Base-by-base conservation (phyloP, 495 filamentous ascomycete genomes). In the Lentithecium fluviatile region DNA sequence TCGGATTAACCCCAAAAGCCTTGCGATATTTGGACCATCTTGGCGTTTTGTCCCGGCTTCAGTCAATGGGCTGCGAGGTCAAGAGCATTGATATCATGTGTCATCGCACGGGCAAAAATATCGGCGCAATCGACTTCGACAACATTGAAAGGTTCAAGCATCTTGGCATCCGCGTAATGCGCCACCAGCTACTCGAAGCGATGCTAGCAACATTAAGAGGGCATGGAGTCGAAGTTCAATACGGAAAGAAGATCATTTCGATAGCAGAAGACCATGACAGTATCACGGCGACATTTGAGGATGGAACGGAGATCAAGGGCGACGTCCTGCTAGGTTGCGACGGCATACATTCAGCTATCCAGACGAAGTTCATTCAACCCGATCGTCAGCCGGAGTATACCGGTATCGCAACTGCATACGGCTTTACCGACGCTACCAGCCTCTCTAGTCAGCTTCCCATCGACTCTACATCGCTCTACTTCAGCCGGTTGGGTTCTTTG, bases 281-380 rank as follows among this genome's bases (percentile, higher is more conserved):
- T 5, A 54, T 66, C 10, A 25, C 26, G 7, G 64, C 58, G 0
- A 53, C 6, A 0, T 66, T 66, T 26, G 52, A 52, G 21, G 58
- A 58, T 25, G 64, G 64, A 5, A 40, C 45, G 17, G 42, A 2
- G 6, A 38, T 54, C 0, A 29, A 47, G 17, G 64, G 64, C 36
- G 64, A 66, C 19, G n/a, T 66, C 21, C 15, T 66, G 15, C 52
- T 66, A 20, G 64, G 64, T 2, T 66, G 64, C 34, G 64, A 66
- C 40, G 64, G 64, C 1, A 62, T 66, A 6, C 64, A 66, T 50
- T 66, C 64, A 13, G 38, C 46, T n/a, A 37, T 62, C 43, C 52
- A 58, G 7, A 56, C 46, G 32, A 66, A 62, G 21, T 57, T 66
- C 46, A 50, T 66, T 10, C 43, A 66, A 36, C 58, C 58, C 12